Conservation (phyloP, 83 land plant genomes). For the Picea abies region DNA sequence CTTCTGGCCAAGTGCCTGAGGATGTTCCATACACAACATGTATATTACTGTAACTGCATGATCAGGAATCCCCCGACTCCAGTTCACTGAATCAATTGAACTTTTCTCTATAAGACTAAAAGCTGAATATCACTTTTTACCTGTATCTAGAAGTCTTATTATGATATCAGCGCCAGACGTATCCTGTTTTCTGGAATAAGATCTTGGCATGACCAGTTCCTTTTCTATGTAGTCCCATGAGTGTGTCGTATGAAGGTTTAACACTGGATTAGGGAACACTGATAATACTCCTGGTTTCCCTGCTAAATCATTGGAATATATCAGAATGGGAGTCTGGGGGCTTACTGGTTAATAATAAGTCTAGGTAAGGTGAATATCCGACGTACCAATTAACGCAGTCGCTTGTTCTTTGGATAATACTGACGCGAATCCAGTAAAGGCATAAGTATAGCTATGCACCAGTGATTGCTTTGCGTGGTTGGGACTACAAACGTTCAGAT, state of each 20-base stretch:
- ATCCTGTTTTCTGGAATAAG: background rate
- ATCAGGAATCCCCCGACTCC: background rate
- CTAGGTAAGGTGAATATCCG: too few relatives aligned
- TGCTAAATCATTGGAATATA: constrained; percentile 18
- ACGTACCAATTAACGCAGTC: constrained; percentile 41
- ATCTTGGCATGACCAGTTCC: constrained; percentile 13
- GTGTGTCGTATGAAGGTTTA: constrained; percentile 72
- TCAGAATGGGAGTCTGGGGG: background rate
- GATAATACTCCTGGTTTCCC: constrained; percentile 63
- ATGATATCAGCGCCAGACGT: constrained; percentile 46
- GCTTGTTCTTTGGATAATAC: constrained; percentile 61
- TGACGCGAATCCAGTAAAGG: constrained; percentile 71
- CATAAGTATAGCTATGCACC: constrained; percentile 34
- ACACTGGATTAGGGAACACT: constrained; percentile 48
- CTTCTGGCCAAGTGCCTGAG: constrained; percentile 83
- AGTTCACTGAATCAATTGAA: background rate
- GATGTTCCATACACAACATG: background rate
- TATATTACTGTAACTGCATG: background rate
- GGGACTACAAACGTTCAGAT: constrained; percentile 21
- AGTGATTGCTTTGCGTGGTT: constrained; percentile 26
- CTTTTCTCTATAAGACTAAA: background rate
- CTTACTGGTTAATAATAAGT: background rate
- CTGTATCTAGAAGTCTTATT: constrained; percentile 63
- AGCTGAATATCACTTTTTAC: constrained; percentile 1
- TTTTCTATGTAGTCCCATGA: constrained; percentile 71